phyloP scores from a whole-genome alignment of 441 rosid genomes.

The Pelargonium hybrid region DNA sequence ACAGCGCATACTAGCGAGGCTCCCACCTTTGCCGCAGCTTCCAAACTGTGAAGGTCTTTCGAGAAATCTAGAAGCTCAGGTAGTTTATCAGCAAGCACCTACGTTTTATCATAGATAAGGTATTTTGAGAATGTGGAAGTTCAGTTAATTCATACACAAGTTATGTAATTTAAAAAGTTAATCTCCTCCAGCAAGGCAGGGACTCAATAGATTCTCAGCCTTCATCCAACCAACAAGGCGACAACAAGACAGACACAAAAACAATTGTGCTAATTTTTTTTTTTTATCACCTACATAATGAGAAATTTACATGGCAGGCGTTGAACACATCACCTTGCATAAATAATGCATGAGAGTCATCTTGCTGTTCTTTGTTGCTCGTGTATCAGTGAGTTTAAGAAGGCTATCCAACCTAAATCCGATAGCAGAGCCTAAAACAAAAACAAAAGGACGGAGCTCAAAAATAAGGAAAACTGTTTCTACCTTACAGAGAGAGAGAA shows the following conservation, averaged over 20 bases:
- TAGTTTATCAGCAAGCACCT: slow-evolving; percentile 83
- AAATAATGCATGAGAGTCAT: slow-evolving; percentile 99
- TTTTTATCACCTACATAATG: too few relatives aligned
- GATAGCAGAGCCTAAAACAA: slow-evolving; percentile 68
- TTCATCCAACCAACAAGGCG: background rate
- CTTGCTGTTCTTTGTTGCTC: slow-evolving; percentile 65
- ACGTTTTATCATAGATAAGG: slow-evolving; percentile 19
- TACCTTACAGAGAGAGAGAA: background rate
- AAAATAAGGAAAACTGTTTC: background rate
- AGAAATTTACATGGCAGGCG: too few relatives aligned
- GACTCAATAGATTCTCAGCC: background rate
- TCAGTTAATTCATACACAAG: background rate
- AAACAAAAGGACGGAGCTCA: background rate
- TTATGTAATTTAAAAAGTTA: background rate
- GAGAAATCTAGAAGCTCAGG: slow-evolving; percentile 86
- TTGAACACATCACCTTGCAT: slow-evolving; percentile 58
- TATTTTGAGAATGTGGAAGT: too few relatives aligned
- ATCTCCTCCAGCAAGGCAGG: background rate
- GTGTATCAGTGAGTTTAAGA: slow-evolving; percentile 85
- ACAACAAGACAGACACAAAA: background rate
- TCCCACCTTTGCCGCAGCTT: slow-evolving; percentile 66
- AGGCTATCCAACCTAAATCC: slow-evolving; percentile 96
- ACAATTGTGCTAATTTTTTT: background rate
- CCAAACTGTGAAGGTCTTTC: slow-evolving; percentile 54
- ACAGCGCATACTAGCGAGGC: background rate